Evolutionary conservation across 306 rosid species (phyloP).

Genomic region (Rosa lucieae): DNA sequence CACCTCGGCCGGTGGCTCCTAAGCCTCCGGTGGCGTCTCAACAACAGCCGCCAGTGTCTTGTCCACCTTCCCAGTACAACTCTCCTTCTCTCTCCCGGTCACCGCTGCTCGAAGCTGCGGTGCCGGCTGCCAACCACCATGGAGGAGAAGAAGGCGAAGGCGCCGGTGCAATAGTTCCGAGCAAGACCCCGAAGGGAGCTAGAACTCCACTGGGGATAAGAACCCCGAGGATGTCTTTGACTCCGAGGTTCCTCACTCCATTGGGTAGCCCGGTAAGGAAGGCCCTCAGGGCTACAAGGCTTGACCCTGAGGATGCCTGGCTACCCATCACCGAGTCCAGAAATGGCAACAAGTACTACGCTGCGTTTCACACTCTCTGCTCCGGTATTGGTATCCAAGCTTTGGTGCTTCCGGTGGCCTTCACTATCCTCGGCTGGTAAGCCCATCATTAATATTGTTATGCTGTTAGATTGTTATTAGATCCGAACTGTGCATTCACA

Average conservation of each 20-base stretch:
- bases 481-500: not conserved
- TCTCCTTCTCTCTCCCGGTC: conserved; percentile 41
- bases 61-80: conserved; percentile 66
- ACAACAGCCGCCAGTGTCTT: conserved; percentile 32
- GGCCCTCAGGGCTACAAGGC: conserved; percentile 36
- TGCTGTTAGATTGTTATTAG: not conserved
- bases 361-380: conserved; percentile 52
- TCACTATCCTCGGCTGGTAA: conserved; percentile 63
- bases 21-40: conserved; percentile 28
- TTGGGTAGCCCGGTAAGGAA: conserved; percentile 40
- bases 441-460: not conserved
- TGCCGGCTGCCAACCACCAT: not conserved
- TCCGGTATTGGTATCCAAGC: conserved; percentile 64
- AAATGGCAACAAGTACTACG: conserved; percentile 54
- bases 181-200: conserved; percentile 54
- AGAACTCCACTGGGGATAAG: conserved; percentile 29
- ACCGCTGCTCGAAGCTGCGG: conserved; percentile 24
- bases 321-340: conserved; percentile 61
- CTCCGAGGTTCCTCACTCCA: conserved; percentile 43
- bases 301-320: conserved; percentile 57
- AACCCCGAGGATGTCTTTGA: conserved; percentile 32
- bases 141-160: conserved; percentile 27
- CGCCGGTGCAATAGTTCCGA: conserved; percentile 17
- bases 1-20: conserved; percentile 37
- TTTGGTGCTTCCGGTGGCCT: conserved; percentile 54